Evolutionary conservation across 2,329 filamentous ascomycete species (phyloP).

Genomic region (Paracoccidioides brasiliensis): DNA sequence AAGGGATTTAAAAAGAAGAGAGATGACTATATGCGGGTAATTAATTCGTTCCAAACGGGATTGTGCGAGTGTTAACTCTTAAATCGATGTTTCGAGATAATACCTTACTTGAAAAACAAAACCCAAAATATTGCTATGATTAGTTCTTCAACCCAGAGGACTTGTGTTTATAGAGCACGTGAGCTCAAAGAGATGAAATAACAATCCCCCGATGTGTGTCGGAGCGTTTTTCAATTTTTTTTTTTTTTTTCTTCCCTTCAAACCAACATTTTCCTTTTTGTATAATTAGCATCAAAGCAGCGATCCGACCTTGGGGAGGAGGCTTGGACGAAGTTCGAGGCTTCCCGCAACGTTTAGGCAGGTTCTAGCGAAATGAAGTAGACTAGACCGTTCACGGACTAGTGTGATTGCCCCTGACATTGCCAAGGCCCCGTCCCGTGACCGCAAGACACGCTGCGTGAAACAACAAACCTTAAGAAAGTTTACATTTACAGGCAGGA

Average conservation of each 20-base stretch:
- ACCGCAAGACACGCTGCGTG: slow-evolving; percentile 12
- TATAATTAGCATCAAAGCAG: too few relatives aligned
- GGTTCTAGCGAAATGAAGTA: neutral
- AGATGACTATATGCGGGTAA: neutral
- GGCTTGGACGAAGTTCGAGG: too few relatives aligned
- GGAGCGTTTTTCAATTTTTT: too few relatives aligned
- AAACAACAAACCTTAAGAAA: slow-evolving; percentile 6
- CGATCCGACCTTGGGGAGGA: too few relatives aligned
- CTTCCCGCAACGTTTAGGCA: too few relatives aligned
- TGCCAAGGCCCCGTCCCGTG: slow-evolving; percentile 5
- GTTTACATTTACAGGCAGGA: neutral
- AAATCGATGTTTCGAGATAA: neutral
- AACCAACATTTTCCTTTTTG: too few relatives aligned
- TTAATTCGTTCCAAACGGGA: neutral
- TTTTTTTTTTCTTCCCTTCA: neutral
- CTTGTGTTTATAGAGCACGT: neutral
- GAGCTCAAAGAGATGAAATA: too few relatives aligned
- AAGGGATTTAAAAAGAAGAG: neutral
- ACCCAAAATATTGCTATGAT: neutral
- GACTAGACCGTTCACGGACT: neutral
- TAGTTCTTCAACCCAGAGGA: neutral
- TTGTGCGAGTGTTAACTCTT: too few relatives aligned
- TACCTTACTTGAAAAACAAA: too few relatives aligned
- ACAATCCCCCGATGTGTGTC: too few relatives aligned
- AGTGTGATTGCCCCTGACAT: slow-evolving; percentile 2